Conservation (phyloP, 352 stramenopile genomes). For the Phytophthora podocarpi region DNA sequence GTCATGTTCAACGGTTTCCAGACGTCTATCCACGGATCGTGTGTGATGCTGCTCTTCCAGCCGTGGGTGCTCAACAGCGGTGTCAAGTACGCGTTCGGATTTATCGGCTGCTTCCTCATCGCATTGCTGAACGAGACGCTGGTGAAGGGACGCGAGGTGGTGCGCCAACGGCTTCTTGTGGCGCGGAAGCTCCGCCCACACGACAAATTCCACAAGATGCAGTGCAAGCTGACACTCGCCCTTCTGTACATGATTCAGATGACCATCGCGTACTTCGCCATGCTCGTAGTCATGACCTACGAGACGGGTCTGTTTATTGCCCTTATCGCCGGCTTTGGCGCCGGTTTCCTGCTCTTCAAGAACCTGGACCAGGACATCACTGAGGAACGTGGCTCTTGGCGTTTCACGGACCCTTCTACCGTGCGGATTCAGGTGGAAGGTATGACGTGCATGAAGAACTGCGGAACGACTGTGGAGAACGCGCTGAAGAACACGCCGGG, state of each 20-base stretch:
- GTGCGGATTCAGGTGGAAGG: constrained; percentile 83
- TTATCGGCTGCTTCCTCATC: constrained; percentile 70
- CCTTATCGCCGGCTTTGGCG: constrained; percentile 71
- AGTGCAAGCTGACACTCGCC: constrained; percentile 65
- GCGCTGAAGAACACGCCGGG: constrained; percentile 67
- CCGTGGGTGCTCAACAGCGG: constrained; percentile 78
- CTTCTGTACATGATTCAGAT: constrained; percentile 83
- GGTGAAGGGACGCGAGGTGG: constrained; percentile 54
- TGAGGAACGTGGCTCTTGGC: constrained; percentile 71
- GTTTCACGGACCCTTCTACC: constrained; percentile 73
- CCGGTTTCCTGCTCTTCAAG: constrained; percentile 77
- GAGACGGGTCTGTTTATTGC: constrained; percentile 78
- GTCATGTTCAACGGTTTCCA: constrained; percentile 89
- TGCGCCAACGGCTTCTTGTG: constrained; percentile 53
- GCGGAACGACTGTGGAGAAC: constrained; percentile 90
- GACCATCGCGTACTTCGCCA: constrained; percentile 82
- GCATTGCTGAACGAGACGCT: constrained; percentile 72
- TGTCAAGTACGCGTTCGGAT: constrained; percentile 76
- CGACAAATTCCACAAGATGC: constrained; percentile 65
- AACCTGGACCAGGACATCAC: constrained; percentile 73
- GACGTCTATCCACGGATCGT: constrained; percentile 71
- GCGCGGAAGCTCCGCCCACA: constrained; percentile 35
- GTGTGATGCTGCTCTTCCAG: constrained; percentile 77
- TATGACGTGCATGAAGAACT: constrained; percentile 97
- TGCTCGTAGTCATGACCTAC: constrained; percentile 87